Conservation (phyloP, 495 filamentous ascomycete species). For the Aspergillus biplanus region DNA sequence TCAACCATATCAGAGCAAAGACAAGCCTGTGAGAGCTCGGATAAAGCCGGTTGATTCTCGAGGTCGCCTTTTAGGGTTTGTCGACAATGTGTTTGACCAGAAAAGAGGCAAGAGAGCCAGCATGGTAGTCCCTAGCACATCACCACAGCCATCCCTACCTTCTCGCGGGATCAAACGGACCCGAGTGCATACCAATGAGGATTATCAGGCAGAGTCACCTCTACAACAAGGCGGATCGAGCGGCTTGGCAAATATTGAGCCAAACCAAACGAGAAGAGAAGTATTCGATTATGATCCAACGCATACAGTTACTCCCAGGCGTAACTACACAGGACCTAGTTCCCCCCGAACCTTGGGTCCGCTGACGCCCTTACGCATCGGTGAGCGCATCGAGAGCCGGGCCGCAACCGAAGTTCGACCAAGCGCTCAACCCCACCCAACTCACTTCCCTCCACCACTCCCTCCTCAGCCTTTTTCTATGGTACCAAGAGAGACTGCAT, state of each 20-base stretch:
- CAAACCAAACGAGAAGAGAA: neutral
- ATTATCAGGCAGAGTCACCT: neutral
- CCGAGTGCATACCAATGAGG: constrained; percentile 1
- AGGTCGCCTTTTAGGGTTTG: constrained; percentile 25
- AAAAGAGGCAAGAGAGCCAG: constrained; percentile 25
- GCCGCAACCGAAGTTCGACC: neutral
- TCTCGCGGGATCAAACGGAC: constrained; percentile 18
- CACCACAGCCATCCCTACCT: constrained; percentile 1
- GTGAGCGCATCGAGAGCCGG: constrained; percentile 21
- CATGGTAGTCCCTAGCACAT: constrained; percentile 6
- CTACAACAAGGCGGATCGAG: neutral
- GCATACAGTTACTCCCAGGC: constrained; percentile 2
- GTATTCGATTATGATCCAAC: neutral
- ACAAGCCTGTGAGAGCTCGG: constrained; percentile 23
- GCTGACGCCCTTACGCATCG: constrained; percentile 23
- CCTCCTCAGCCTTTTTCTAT: neutral
- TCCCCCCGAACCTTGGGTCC: constrained; percentile 6
- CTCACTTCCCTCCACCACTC: neutral
- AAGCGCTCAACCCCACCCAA: neutral
- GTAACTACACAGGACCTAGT: neutral
- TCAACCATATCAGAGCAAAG: constrained; percentile 26
- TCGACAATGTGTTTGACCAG: constrained; percentile 31
- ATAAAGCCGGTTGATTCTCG: constrained; percentile 27
- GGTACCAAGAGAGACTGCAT: constrained; percentile 4
- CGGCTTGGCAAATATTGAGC: neutral